Conservation (phyloP, 805 yeast species). For the Cyberlindnera sargentensis region DNA sequence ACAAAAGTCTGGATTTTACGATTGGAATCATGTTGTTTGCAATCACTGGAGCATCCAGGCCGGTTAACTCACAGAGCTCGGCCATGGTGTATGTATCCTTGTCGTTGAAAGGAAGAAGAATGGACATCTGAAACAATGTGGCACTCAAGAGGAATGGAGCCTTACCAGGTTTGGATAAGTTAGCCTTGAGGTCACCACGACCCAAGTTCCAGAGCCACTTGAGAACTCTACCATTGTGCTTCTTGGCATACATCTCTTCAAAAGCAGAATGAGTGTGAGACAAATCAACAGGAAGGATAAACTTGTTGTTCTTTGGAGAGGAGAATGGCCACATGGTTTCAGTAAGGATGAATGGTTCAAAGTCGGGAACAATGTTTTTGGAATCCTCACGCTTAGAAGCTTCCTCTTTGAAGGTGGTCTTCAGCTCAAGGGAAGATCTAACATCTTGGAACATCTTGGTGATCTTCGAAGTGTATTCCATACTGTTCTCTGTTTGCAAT, state of each 20-base stretch:
- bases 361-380: conserved; percentile 37
- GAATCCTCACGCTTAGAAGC: conserved; percentile 29
- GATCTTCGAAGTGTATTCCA: conserved; percentile 89
- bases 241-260: conserved; percentile 57
- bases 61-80: conserved; percentile 61
- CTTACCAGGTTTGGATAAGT: conserved; percentile 71
- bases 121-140: conserved; percentile 81
- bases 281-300: conserved; percentile 63
- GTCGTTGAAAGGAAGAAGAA: conserved; percentile 77
- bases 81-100: conserved; percentile 50
- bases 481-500: conserved; percentile 81
- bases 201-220: conserved; percentile 97
- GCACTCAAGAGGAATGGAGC: conserved; percentile 78
- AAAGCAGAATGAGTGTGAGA: conserved; percentile 58
- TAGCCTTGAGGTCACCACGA: conserved; percentile 85
- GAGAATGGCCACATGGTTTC: conserved; percentile 83
- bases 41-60: conserved; percentile 55
- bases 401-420: conserved; percentile 44
- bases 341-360: conserved; percentile 74
- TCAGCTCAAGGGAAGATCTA: conserved; percentile 73
- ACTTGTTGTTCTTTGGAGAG: conserved; percentile 24
- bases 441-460: conserved; percentile 96
- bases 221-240: conserved; percentile 82
- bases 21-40: conserved; percentile 76
- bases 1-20: conserved; percentile 67